Conservation (phyloP, 2,329 filamentous ascomycete genomes). For the Trichoderma asperellum region DNA sequence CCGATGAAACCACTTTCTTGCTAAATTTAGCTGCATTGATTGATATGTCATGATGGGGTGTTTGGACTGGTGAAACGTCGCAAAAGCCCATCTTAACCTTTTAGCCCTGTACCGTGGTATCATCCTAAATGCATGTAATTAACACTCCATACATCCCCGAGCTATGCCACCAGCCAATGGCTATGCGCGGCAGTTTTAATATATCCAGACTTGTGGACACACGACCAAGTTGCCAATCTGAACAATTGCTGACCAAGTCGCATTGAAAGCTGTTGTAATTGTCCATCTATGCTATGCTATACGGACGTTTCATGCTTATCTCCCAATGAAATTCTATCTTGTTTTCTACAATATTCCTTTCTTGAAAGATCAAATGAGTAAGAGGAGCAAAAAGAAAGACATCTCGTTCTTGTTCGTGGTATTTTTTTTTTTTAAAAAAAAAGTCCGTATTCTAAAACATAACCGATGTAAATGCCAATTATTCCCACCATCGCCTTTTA, state of each 20-base stretch:
- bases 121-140: conserved; percentile 3
- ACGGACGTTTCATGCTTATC: not conserved
- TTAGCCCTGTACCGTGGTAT: not conserved
- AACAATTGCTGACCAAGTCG: not conserved
- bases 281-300: not conserved
- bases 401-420: not conserved
- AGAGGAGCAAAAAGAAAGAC: not conserved
- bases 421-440: no score
- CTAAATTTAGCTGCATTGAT: not conserved
- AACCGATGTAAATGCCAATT: not conserved
- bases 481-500: not conserved
- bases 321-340: not conserved
- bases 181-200: not conserved
- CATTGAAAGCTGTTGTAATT: not conserved
- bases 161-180: not conserved
- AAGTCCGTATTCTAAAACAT: not conserved
- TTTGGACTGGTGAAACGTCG: conserved; percentile 10
- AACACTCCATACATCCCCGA: not conserved
- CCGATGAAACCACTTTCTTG: conserved; percentile 1
- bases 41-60: not conserved
- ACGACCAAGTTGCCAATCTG: not conserved
- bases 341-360: not conserved
- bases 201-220: not conserved
- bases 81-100: not conserved
- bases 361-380: not conserved